A percentile compares a stretch with the other conserved stretches of the same genome.
phyloP scores from a whole-genome alignment of 345 rosid species.

The Citrus mangshanensis region DNA sequence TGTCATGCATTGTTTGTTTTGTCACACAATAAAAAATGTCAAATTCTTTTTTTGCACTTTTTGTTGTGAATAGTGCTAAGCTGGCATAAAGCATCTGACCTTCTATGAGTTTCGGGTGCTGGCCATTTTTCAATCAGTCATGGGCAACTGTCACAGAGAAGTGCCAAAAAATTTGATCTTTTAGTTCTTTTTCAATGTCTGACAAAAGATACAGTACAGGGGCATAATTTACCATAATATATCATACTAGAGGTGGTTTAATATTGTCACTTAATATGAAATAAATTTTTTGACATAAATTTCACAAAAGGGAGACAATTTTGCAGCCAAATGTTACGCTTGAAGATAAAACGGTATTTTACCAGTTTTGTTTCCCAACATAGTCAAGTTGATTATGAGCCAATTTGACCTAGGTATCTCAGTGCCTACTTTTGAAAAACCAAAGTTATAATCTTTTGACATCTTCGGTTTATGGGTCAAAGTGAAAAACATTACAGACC shows the following conservation, averaged over 20 bases:
- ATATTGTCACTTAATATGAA: neutral
- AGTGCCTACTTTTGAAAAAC: neutral
- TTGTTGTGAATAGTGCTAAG: neutral
- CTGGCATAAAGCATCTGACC: neutral
- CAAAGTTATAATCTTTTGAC: neutral
- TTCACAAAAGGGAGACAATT: neutral
- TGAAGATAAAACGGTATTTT: neutral
- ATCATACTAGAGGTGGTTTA: neutral
- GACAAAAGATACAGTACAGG: neutral
- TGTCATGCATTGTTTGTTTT: neutral
- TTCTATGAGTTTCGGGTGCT: neutral
- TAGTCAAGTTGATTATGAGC: neutral
- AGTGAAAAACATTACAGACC: neutral
- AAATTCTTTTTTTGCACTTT: neutral
- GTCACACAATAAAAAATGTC: neutral
- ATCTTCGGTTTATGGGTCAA: neutral
- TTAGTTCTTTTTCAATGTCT: neutral
- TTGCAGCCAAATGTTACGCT: neutral
- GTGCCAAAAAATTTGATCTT: neutral
- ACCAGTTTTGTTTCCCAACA: neutral
- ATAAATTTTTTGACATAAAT: neutral
- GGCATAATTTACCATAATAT: neutral
- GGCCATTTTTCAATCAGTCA: neutral
- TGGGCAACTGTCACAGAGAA: too few species aligned
- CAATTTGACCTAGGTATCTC: neutral